Base-by-base conservation (phyloP, 257 asterid genomes). In the Scutellaria baicalensis region DNA sequence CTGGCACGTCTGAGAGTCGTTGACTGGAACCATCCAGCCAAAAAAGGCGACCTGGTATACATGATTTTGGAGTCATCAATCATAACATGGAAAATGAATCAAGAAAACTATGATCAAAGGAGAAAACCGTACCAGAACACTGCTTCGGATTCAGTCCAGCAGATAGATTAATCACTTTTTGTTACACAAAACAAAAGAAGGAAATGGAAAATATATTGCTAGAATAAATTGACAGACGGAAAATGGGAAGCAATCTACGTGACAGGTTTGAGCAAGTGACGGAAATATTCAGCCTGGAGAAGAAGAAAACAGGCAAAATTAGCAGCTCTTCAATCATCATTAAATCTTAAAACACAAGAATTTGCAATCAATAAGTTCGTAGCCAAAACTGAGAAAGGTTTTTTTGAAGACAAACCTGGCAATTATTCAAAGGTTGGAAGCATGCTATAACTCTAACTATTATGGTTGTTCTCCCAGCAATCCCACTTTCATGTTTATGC, bases 221-320 rank as follows among this genome's bases (percentile, higher is more conserved):
- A 82, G 85, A 77, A 82, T 81, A 84, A 78, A 72, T 61, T 59
- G 75, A 74, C 9, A 38, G 38, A 68, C 68, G 83, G 55, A 74
- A 75, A 74, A 43, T 27, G 31, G 71, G 70, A 71, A 79, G 38
- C 21, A 70, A 67, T 68, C 96, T 91, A 91, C 95, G 95, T 91
- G 5, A 91, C 97, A 57, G 97, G 97, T 68, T 91, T 91, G 77
- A 91, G 88, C 85, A 91, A 77, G 13, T 91, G 97, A 16, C 97
- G 95, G 78, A 91, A 91, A 80, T 91, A 91, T 66, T 91, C 96
- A 70, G 97, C 96, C 97, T 91, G 91, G 63, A 70, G 50, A 43
- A 75, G 58, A 74, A 49, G 1, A 36, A 2, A 47, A 27, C 27
- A 5, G 38, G 8, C 21, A 68, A 49, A 66, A 63, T 82, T 73